Conservation (phyloP, 176 grass and related monocot species). For the Avena eriantha region DNA sequence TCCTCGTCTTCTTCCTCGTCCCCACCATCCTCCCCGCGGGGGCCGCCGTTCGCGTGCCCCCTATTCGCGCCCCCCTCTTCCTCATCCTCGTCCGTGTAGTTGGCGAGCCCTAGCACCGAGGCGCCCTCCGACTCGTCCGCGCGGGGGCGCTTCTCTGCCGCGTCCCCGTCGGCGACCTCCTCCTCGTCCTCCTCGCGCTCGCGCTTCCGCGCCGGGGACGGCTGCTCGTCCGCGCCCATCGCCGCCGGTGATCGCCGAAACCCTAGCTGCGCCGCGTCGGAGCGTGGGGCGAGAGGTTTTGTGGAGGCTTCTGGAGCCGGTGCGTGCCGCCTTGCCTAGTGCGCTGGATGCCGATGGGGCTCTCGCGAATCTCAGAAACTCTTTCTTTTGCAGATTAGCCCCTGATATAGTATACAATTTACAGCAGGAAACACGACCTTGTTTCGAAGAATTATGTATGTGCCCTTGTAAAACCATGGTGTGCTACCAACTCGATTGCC, state of each 20-base stretch:
- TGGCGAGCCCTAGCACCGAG: conserved; percentile 59
- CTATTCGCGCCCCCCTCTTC: conserved; percentile 43
- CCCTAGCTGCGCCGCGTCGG: neutral
- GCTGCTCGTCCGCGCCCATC: conserved; percentile 42
- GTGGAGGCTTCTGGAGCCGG: neutral
- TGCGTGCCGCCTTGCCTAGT: neutral
- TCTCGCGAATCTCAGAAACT: neutral
- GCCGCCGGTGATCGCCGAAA: conserved; percentile 15
- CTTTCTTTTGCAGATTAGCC: neutral
- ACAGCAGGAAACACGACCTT: neutral
- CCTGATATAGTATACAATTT: neutral
- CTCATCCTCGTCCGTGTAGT: conserved; percentile 62
- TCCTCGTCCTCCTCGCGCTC: conserved; percentile 38
- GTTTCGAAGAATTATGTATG: neutral
- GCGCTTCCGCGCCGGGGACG: conserved; percentile 43
- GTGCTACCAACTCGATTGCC: too few relatives aligned
- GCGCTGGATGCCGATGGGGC: neutral
- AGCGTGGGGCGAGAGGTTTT: neutral
- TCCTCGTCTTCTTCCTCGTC: conserved; percentile 27
- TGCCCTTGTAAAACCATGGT: neutral
- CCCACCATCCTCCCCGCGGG: neutral
- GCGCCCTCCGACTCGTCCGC: conserved; percentile 28
- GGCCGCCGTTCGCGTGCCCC: conserved; percentile 14
- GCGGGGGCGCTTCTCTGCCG: conserved; percentile 43
- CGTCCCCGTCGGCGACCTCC: neutral